Base-by-base conservation (phyloP, 208 protist genomes). In the Leishmania arabica region DNA sequence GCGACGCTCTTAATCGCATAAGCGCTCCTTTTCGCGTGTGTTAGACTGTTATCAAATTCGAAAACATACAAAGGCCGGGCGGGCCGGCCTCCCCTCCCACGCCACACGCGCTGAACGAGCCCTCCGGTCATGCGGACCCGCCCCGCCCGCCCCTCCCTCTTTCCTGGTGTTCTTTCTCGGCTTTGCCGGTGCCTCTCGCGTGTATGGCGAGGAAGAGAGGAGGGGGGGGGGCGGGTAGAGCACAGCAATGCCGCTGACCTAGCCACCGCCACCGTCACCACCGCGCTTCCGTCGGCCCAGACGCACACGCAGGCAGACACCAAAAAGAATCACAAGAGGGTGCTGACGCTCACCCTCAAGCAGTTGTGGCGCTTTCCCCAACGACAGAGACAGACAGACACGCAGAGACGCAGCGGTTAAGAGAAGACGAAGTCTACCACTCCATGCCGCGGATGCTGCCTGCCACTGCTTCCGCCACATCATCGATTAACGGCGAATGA, bases 11-110 rank as follows among this genome's bases (percentile, higher is more conserved):
- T 47, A 47, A 72, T 45, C 37, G 68, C 24, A 72, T 42, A 72
- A 40, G 15, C 42, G 9, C 27, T 5, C 37, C 31, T 72, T 49
- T 37, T 37, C 34, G 34, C 13, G 21, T 19, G 42, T 72, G 24
- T 72, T 72, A 72, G 27, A 72, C 68, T 72, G 24, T 72, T 72
- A 72, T 53, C 19, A 51, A 37, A 72, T 21, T 51, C 42, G 40
- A 69, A 21, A 27, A 71, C 7, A 72, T n/a, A 31, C 21, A n/a
- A 19, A 6, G 42, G 11, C 68, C 24, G 42, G 42, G 24, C 34
- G 42, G 21, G 68, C 42, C 68, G 42, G 9, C 24, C 27, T 72
- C 68, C 27, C 42, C 68, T 53, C 21, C 68, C 34, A 27, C 45
- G 68, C 68, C 15, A 72, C 68, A 49, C 11, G 13, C 49, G 68